phyloP scores from a whole-genome alignment of 2,329 filamentous ascomycete genomes.

The Colletotrichum sidae region DNA sequence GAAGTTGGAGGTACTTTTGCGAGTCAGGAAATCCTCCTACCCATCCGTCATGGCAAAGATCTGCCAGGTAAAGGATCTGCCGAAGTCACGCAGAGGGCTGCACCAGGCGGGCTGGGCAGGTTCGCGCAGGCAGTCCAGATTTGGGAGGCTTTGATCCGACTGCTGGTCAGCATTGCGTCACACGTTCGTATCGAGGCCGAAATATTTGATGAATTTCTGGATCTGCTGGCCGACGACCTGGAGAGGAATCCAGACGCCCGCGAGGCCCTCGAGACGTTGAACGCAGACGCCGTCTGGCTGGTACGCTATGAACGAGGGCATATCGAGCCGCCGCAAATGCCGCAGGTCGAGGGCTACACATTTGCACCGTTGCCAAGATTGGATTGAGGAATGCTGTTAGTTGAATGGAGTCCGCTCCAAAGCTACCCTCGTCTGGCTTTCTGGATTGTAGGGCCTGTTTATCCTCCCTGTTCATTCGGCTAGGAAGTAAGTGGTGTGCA shows the following conservation, averaged over 20 bases:
- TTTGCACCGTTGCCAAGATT: slow-evolving; percentile 46
- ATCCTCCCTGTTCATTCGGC: no score
- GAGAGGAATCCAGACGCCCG: slow-evolving; percentile 60
- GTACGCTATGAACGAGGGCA: slow-evolving; percentile 61
- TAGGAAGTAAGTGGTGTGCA: no score
- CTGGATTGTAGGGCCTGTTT: no score
- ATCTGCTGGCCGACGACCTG: slow-evolving; percentile 68
- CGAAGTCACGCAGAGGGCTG: neutral
- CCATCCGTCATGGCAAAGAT: slow-evolving; percentile 41
- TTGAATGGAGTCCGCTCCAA: no score
- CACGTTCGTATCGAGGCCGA: slow-evolving; percentile 75
- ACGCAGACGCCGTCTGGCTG: slow-evolving; percentile 84
- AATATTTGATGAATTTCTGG: slow-evolving; percentile 78
- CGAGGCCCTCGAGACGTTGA: slow-evolving; percentile 70
- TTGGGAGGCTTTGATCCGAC: slow-evolving; percentile 70
- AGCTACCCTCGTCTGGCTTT: no score
- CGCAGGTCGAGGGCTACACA: slow-evolving; percentile 55
- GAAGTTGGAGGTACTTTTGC: neutral
- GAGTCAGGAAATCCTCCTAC: slow-evolving; percentile 42
- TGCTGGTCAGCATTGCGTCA: slow-evolving; percentile 71
- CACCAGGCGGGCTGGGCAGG: slow-evolving; percentile 59
- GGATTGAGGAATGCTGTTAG: slow-evolving; percentile 1
- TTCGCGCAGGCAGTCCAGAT: slow-evolving; percentile 72
- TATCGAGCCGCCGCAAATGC: slow-evolving; percentile 50
- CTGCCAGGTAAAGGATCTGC: slow-evolving; percentile 39